Conservation (phyloP, 257 asterid genomes). For the Lavandula angustifolia region DNA sequence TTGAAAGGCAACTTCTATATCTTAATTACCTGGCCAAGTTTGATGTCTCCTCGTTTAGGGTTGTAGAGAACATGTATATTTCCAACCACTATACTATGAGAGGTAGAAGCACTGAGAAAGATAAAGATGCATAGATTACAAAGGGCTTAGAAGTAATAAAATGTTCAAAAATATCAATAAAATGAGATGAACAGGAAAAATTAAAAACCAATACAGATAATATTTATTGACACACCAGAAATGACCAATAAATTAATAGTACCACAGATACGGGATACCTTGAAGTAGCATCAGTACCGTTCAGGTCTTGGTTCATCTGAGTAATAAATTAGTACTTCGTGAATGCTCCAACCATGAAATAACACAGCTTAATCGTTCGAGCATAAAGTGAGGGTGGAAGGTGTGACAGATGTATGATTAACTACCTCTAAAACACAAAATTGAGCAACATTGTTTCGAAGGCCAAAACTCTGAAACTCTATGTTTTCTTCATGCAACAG, state of each 20-base stretch:
- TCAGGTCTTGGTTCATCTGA: constrained; percentile 57
- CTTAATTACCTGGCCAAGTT: constrained; percentile 79
- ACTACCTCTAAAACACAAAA: constrained; percentile 79
- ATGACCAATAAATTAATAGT: constrained; percentile 29
- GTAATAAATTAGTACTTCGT: constrained; percentile 6
- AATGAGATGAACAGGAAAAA: constrained; percentile 19
- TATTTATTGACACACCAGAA: background rate
- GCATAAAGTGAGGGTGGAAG: constrained; percentile 1
- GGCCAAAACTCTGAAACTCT: constrained; percentile 78
- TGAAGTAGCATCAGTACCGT: constrained; percentile 34
- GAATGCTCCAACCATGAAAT: constrained; percentile 10
- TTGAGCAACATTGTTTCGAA: constrained; percentile 83
- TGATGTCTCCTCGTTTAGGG: constrained; percentile 90
- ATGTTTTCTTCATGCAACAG: constrained; percentile 78
- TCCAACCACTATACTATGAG: constrained; percentile 63
- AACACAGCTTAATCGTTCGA: background rate
- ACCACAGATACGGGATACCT: constrained; percentile 41
- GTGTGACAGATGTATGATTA: constrained; percentile 3
- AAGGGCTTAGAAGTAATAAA: constrained; percentile 13
- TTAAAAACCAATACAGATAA: background rate
- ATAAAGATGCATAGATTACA: constrained; percentile 26
- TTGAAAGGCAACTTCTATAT: constrained; percentile 20
- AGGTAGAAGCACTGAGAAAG: constrained; percentile 40
- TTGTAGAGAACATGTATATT: constrained; percentile 83
- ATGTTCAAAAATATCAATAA: constrained; percentile 3